A percentile compares a stretch with the other conserved stretches of the same genome.
These are phyloP conservation scores for Cichorium intybus DNA, from an alignment of 140 eudicot species.

Conservation along the genomic window DNA sequence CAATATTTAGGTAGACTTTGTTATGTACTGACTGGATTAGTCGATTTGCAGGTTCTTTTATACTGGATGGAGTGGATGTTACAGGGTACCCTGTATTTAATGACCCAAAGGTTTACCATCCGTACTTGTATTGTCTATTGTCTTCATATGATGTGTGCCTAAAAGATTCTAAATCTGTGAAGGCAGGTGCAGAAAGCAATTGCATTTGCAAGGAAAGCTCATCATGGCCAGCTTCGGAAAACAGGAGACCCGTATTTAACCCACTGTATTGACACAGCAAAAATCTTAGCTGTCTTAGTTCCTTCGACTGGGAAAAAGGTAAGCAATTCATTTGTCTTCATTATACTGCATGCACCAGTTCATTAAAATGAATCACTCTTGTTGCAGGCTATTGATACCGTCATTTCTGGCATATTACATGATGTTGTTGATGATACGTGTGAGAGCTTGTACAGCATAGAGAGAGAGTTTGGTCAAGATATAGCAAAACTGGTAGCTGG, in stretches of 20 bases:
- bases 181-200: slow-evolving; percentile 95
- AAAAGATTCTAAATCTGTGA: slow-evolving; percentile 41
- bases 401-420: slow-evolving; percentile 89
- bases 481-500: slow-evolving; percentile 84
- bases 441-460: slow-evolving; percentile 57
- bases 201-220: slow-evolving; percentile 91
- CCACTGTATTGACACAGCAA: slow-evolving; percentile 92
- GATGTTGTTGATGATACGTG: slow-evolving; percentile 84
- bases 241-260: slow-evolving; percentile 85
- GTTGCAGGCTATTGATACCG: slow-evolving; percentile 79
- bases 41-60: slow-evolving; percentile 56
- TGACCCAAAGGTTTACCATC: slow-evolving; percentile 67
- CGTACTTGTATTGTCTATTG: slow-evolving; percentile 19
- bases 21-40: slow-evolving; percentile 4
- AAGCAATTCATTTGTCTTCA: slow-evolving; percentile 1
- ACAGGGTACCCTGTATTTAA: slow-evolving; percentile 80
- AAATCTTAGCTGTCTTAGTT: slow-evolving; percentile 69
- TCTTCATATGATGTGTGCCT: slow-evolving; percentile 16
- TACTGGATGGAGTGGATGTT: slow-evolving; percentile 90
- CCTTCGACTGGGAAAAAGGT: slow-evolving; percentile 79
- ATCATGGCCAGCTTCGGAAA: slow-evolving; percentile 73
- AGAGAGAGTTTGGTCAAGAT: slow-evolving; percentile 72
- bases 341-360: neutral
- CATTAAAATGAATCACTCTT: slow-evolving; percentile 9
- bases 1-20: too few relatives aligned